These are phyloP conservation scores for Pyrrhoderma noxium DNA, from an alignment of 1,284 basidiomycete species.

Conservation along the genomic window DNA sequence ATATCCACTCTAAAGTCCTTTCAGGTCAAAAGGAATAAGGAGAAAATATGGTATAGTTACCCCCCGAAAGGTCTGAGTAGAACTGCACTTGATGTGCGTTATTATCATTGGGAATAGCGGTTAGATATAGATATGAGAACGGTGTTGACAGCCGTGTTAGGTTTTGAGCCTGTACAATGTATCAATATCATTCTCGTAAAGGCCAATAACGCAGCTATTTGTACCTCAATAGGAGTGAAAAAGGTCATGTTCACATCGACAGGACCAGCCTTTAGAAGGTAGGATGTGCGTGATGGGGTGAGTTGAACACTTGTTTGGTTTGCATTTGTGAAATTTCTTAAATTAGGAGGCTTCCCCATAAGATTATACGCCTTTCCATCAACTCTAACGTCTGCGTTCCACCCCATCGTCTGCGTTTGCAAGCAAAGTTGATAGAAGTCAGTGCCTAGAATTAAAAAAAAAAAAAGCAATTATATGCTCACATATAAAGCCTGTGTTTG, in stretches of 20 bases:
- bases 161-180: constrained; percentile 22
- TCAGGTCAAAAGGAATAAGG: neutral
- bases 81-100: constrained; percentile 29
- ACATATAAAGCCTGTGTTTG: no score
- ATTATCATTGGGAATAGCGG: constrained; percentile 30
- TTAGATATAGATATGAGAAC: constrained; percentile 34
- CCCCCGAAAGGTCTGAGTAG: constrained; percentile 31
- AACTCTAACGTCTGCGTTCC: neutral
- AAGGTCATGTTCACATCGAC: constrained; percentile 22
- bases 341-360: no score
- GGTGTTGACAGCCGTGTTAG: constrained; percentile 33
- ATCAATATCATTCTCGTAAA: neutral
- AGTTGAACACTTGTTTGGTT: constrained; percentile 15
- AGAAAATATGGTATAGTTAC: constrained; percentile 11
- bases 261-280: constrained; percentile 23
- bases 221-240: constrained; percentile 23
- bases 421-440: no score
- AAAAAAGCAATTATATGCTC: no score
- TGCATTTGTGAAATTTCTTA: constrained; percentile 19
- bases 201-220: constrained; percentile 23
- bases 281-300: constrained; percentile 32
- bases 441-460: no score
- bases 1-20: constrained; percentile 44
- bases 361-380: no score
- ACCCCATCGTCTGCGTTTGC: neutral